A percentile compares a stretch with the other conserved stretches of the same genome.
Conservation (phyloP, 176 grass and related monocot genomes). For the Carex myosuroides region DNA sequence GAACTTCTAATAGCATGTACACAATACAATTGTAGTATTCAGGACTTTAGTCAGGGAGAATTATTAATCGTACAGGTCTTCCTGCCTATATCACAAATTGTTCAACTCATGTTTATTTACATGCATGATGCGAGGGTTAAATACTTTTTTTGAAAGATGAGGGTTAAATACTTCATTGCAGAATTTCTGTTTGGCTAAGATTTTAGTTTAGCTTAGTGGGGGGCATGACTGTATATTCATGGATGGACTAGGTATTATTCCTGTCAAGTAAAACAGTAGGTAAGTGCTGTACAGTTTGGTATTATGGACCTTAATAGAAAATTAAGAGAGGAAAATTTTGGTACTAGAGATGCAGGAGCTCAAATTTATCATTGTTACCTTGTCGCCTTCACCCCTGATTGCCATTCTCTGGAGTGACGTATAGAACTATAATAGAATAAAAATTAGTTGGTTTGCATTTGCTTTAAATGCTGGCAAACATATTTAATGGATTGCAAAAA, state of each 20-base stretch:
- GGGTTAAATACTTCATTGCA: neutral
- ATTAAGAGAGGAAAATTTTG: neutral
- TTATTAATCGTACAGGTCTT: neutral
- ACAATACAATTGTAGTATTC: neutral
- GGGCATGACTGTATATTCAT: neutral
- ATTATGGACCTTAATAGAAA: neutral
- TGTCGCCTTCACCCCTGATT: conserved; percentile 36
- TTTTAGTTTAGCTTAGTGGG: neutral
- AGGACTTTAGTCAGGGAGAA: neutral
- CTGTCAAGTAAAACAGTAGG: neutral
- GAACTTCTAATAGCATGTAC: neutral
- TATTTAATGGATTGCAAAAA: neutral
- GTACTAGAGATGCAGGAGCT: conserved; percentile 11
- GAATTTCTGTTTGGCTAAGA: neutral
- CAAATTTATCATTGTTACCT: conserved; percentile 26
- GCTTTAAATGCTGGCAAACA: neutral
- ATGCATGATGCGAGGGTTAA: neutral
- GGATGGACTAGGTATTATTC: neutral
- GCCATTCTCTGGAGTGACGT: neutral
- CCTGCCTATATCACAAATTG: neutral
- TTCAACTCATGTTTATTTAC: neutral
- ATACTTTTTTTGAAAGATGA: neutral
- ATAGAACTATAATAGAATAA: neutral
- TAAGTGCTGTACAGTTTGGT: neutral
- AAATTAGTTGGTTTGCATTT: neutral